These are phyloP conservation scores for Colletotrichum tabaci DNA, from an alignment of 2,329 filamentous ascomycete genomes.

Conservation along the genomic window DNA sequence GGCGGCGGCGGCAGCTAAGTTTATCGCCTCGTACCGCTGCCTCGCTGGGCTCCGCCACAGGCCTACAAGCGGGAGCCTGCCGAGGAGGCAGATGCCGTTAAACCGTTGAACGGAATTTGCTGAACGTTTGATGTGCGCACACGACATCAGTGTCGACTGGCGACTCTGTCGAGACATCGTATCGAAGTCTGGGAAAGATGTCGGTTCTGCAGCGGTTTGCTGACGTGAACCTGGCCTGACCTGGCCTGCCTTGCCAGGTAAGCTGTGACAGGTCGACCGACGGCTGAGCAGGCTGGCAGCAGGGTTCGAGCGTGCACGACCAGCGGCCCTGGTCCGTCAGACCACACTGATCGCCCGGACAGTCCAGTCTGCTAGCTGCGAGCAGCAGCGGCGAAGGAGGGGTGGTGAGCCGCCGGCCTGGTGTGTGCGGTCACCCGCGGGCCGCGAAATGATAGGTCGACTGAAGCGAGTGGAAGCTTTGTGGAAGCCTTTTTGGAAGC, in stretches of 20 bases:
- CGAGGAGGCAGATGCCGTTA: background rate
- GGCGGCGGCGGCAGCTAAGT: slow-evolving; percentile 14
- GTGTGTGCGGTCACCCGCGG: background rate
- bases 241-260: too few relatives aligned
- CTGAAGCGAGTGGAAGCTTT: slow-evolving; percentile 25
- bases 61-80: background rate
- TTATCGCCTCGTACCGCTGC: background rate
- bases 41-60: slow-evolving; percentile 1
- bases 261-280: slow-evolving; percentile 1
- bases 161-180: background rate
- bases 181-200: background rate
- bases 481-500: slow-evolving; percentile 36
- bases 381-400: slow-evolving; percentile 18
- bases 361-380: slow-evolving; percentile 13
- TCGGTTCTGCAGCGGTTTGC: background rate
- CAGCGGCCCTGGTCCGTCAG: background rate
- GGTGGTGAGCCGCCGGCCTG: too few relatives aligned
- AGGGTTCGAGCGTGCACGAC: background rate
- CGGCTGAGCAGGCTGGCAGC: background rate
- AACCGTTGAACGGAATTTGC: background rate
- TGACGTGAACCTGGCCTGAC: background rate
- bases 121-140: background rate
- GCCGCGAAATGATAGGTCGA: slow-evolving; percentile 30
- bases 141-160: background rate
- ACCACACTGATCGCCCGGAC: background rate